Percentiles rank a stretch among this genome's conserved stretches.
phyloP scores from a whole-genome alignment of 345 rosid species.

The Mallotus nudiflorus region DNA sequence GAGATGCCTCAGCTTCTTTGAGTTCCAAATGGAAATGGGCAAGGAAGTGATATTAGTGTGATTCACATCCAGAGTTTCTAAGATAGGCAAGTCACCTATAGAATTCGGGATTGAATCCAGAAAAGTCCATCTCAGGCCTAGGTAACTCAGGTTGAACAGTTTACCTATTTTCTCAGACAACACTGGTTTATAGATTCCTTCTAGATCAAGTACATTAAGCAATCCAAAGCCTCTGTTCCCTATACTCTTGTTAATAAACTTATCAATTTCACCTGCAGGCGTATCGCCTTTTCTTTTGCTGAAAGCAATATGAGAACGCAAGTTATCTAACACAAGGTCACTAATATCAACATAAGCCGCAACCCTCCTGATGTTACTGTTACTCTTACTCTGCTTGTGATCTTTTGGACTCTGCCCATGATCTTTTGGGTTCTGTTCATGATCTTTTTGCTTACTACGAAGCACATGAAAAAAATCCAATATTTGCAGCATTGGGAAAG shows the following conservation, averaged over 20 bases:
- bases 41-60: constrained; percentile 31
- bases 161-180: constrained; percentile 25
- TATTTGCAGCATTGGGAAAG: background rate
- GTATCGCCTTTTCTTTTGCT: constrained; percentile 20
- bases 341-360: constrained; percentile 10
- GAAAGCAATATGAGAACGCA: constrained; percentile 27
- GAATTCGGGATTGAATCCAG: constrained; percentile 36
- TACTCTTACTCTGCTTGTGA: no score
- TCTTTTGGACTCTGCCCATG: no score
- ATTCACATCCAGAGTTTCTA: constrained; percentile 43
- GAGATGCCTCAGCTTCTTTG: constrained; percentile 32
- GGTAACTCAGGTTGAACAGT: constrained; percentile 23
- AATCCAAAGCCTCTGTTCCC: constrained; percentile 11
- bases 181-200: constrained; percentile 35
- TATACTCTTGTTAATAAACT: constrained; percentile 2
- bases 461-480: constrained; percentile 18
- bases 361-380: constrained; percentile 10
- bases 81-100: constrained; percentile 20
- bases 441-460: background rate
- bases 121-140: constrained; percentile 37
- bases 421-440: no score
- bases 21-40: constrained; percentile 35
- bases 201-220: constrained; percentile 41
- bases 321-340: background rate
- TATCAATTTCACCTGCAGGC: constrained; percentile 23